Evolutionary conservation across 441 rosid genomes (phyloP), one percentile per base, ranked within the genome.

Genomic region (Gossypium davidsonii): DNA sequence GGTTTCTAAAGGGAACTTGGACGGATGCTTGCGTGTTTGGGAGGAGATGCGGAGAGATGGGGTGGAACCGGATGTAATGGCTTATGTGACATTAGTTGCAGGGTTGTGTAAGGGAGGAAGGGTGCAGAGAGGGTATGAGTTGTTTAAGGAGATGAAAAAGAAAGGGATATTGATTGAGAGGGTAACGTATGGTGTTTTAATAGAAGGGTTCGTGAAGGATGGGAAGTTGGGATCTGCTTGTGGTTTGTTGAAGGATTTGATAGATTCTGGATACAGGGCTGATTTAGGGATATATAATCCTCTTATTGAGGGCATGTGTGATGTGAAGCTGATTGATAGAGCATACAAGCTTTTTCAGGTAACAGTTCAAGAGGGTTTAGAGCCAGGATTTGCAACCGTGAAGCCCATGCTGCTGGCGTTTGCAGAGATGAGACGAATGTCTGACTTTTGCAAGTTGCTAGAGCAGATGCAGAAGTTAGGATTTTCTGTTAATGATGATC

Each of bases 261-360:
- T 91, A 66, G 91, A 84, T 72, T 91, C 97, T 5, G 97, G 97
- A 67, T 91, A 91, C 61, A 84, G 91, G n/a, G 90, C 96, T 70
- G 97, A 92, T 83, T 63, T 94, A 67, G 89, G 85, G 80, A 91
- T 94, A 66, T 90, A 92, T 69, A 91, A 85, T 83, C 85, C 96
- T 7, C 86, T 94, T 60, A 90, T 94, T 64, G 82, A 74, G 83
- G 98, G 99, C 59, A 73, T 92, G 63, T 94, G 97, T 76, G 78
- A 70, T 64, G 88, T 79, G 46, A 84, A 82, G 37, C 84, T 62
- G 70, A 88, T 89, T 48, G 93, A 91, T 78, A 91, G 89, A 78
- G 97, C 97, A 17, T 81, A 78, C 74, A 88, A 85, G 84, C 89
- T 90, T 73, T 85, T 92, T 51, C 82, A 79, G 17, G 75, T 84